Conservation (phyloP, 1,284 basidiomycete genomes). For the Chondrostereum purpureum region DNA sequence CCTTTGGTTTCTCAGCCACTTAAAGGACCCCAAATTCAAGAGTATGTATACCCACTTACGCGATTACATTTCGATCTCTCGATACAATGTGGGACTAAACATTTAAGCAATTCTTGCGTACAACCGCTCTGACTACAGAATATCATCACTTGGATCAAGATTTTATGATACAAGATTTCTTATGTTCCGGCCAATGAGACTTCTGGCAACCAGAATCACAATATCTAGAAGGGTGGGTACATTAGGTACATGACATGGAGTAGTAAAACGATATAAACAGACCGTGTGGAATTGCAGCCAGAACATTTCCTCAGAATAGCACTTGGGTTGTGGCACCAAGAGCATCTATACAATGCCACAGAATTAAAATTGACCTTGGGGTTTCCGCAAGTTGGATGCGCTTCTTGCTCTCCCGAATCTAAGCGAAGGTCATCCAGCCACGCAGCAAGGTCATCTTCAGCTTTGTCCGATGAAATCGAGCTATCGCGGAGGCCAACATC, state of each 20-base stretch:
- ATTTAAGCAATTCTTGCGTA: too few species aligned
- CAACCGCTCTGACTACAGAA: too few species aligned
- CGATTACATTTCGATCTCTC: too few species aligned
- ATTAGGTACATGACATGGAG: too few species aligned
- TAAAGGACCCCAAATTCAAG: too few species aligned
- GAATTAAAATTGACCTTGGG: conserved; percentile 12
- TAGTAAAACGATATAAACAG: conserved; percentile 1
- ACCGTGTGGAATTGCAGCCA: conserved; percentile 18
- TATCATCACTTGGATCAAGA: too few species aligned
- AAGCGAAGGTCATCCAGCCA: conserved; percentile 14
- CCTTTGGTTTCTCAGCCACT: too few species aligned
- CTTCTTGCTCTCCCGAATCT: conserved; percentile 10
- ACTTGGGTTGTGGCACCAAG: conserved; percentile 13
- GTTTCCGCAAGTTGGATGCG: conserved; percentile 12
- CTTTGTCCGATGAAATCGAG: conserved; percentile 4
- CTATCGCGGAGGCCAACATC: conserved; percentile 2
- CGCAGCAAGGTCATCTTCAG: conserved; percentile 13
- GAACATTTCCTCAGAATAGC: conserved; percentile 13
- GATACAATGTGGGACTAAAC: too few species aligned
- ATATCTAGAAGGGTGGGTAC: conserved; percentile 29
- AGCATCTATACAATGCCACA: conserved; percentile 12
- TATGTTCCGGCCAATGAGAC: conserved; percentile 42
- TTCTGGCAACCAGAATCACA: conserved; percentile 46
- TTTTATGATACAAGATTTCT: conserved; percentile 29
- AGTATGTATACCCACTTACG: too few species aligned